Evolutionary conservation across 192 early-diverging fungal species (phyloP).

Genomic region (Funneliformis mosseae): DNA sequence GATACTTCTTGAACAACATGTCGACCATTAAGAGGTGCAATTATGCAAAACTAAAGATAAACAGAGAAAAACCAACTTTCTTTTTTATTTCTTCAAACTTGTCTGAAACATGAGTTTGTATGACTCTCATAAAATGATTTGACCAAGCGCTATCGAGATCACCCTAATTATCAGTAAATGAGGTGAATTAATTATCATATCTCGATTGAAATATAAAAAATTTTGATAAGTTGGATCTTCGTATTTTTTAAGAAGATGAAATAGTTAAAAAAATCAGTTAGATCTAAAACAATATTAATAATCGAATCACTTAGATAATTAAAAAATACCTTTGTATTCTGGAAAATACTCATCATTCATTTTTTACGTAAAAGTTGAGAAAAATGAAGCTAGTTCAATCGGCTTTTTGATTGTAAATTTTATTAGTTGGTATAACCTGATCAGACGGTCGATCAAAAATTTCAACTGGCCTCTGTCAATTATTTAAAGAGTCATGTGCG

Average conservation of each 20-base stretch:
- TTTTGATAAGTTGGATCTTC: neutral
- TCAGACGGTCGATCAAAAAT: too few relatives aligned
- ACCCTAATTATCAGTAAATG: conserved; percentile 1
- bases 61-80: neutral
- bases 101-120: neutral
- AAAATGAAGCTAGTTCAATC: too few relatives aligned
- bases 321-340: conserved; percentile 9
- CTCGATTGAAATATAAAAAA: neutral
- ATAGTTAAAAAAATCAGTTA: neutral
- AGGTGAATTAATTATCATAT: neutral
- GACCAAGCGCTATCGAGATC: conserved; percentile 12
- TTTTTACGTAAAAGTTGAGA: neutral
- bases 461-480: too few relatives aligned
- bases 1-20: conserved; percentile 11
- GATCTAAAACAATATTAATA: neutral
- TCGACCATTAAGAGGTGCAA: neutral
- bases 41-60: neutral
- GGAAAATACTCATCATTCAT: neutral
- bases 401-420: too few relatives aligned
- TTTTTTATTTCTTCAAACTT: conserved; percentile 4
- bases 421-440: too few relatives aligned
- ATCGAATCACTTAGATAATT: neutral
- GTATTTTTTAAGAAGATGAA: conserved; percentile 1
- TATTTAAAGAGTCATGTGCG: neutral
- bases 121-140: neutral